These are phyloP conservation scores for Neckera pumila DNA, from an alignment of 225 moss, liverwort and hornwort genomes.

Conservation along the genomic window DNA sequence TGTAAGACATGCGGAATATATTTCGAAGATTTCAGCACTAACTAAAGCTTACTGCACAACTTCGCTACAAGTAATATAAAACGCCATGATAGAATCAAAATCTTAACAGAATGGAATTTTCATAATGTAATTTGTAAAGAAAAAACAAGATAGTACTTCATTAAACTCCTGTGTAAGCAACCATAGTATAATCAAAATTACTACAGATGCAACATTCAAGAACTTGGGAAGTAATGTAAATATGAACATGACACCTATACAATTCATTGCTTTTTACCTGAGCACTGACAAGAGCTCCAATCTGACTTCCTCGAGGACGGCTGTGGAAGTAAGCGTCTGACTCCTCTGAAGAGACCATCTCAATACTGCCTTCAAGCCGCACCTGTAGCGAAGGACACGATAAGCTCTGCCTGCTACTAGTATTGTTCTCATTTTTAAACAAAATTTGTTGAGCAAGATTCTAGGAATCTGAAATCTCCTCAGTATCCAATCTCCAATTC, in stretches of 20 bases:
- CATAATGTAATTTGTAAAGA: too few relatives aligned
- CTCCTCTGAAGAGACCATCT: constrained; percentile 59
- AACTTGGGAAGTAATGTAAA: not conserved
- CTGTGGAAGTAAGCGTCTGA: constrained; percentile 84
- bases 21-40: not conserved
- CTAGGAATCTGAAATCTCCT: not conserved
- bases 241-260: not conserved
- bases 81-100: not conserved
- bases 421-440: not conserved
- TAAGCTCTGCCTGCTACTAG: not conserved
- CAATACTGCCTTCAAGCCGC: constrained; percentile 69
- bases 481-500: not conserved
- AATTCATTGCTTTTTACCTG: constrained; percentile 39
- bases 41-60: not conserved
- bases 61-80: not conserved
- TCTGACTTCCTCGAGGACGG: constrained; percentile 89
- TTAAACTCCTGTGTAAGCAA: not conserved
- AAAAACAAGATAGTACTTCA: not conserved
- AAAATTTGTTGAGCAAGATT: not conserved
- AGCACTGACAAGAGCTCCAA: constrained; percentile 81
- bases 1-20: constrained; percentile 8
- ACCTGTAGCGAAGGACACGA: constrained; percentile 37
- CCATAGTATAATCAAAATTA: not conserved
- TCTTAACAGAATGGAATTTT: not conserved
- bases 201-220: not conserved